Conservation (phyloP, 2,329 filamentous ascomycete species). For the Drechslera avenae region DNA sequence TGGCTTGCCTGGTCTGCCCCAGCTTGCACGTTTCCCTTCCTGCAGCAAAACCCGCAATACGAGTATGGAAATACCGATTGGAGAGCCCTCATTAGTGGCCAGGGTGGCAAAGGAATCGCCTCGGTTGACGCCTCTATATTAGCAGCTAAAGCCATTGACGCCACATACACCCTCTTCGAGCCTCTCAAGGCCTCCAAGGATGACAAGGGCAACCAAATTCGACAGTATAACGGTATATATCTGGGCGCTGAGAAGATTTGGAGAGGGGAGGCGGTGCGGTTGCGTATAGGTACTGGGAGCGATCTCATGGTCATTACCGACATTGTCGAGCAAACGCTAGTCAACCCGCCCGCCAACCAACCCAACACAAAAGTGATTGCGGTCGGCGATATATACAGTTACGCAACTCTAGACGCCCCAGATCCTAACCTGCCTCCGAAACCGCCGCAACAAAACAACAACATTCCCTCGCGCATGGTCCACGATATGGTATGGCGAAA, state of each 20-base stretch:
- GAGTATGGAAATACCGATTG: conserved; percentile 59
- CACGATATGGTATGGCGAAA: conserved; percentile 59
- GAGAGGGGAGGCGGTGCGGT: conserved; percentile 63
- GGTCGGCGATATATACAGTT: conserved; percentile 59
- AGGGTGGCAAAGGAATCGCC: conserved; percentile 55
- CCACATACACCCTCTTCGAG: conserved; percentile 60
- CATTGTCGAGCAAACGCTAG: conserved; percentile 49
- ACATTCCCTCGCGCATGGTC: conserved; percentile 58
- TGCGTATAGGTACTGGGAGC: conserved; percentile 52
- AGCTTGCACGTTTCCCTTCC: conserved; percentile 52
- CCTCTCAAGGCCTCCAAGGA: conserved; percentile 46
- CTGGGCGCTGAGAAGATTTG: conserved; percentile 65
- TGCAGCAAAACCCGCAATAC: conserved; percentile 50
- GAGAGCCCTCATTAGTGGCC: conserved; percentile 51
- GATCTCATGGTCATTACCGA: conserved; percentile 57
- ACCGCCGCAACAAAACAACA: conserved; percentile 47
- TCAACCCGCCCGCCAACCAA: conserved; percentile 14
- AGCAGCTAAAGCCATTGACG: conserved; percentile 61
- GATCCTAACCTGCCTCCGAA: conserved; percentile 41
- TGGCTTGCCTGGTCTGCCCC: conserved; percentile 66
- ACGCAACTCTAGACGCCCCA: conserved; percentile 44
- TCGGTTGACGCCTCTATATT: conserved; percentile 64
- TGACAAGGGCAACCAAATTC: conserved; percentile 50
- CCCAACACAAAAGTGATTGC: conserved; percentile 47
- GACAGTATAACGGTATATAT: conserved; percentile 60